Percentiles rank a stretch among this genome's conserved stretches.
Evolutionary conservation across 768 basidiomycete genomes (phyloP).

Genomic region (Pulveroboletus sp.): DNA sequence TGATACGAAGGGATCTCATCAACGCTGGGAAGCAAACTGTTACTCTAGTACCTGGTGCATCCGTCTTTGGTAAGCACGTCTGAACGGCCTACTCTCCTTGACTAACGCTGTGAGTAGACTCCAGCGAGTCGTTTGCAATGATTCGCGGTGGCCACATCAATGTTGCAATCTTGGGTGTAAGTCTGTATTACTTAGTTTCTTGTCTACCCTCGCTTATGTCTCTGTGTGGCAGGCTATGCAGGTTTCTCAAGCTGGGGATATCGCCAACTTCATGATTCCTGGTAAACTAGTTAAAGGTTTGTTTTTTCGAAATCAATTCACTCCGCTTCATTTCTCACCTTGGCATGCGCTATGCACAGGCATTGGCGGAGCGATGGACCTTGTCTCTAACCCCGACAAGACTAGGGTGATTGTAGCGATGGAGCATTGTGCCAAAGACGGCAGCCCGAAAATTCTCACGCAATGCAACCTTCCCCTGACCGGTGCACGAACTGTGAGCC

Average conservation of each 20-base stretch:
- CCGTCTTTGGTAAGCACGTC: constrained; percentile 68
- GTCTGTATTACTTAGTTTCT: constrained; percentile 23
- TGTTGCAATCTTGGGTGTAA: constrained; percentile 86
- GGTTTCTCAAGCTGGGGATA: constrained; percentile 88
- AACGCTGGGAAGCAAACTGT: constrained; percentile 96
- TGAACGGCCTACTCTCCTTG: background rate
- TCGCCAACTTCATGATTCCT: constrained; percentile 98
- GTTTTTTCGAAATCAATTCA: background rate
- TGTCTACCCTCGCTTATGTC: constrained; percentile 1
- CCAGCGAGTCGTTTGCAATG: constrained; percentile 94
- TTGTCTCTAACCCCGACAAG: constrained; percentile 92
- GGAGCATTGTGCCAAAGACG: constrained; percentile 89
- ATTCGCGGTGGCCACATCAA: constrained; percentile 96
- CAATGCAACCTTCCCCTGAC: constrained; percentile 83
- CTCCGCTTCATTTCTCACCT: constrained; percentile 7
- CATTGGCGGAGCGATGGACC: constrained; percentile 95
- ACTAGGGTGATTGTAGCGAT: constrained; percentile 88
- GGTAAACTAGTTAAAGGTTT: constrained; percentile 84
- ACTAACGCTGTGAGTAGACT: constrained; percentile 41
- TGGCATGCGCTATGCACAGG: constrained; percentile 38
- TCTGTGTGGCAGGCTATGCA: constrained; percentile 72
- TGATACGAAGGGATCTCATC: constrained; percentile 65
- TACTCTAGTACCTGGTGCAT: constrained; percentile 86
- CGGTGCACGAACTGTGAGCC: constrained; percentile 81
- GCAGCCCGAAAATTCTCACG: constrained; percentile 81